Conservation (phyloP, 331 rosid genomes). For the Arachis monticola region DNA sequence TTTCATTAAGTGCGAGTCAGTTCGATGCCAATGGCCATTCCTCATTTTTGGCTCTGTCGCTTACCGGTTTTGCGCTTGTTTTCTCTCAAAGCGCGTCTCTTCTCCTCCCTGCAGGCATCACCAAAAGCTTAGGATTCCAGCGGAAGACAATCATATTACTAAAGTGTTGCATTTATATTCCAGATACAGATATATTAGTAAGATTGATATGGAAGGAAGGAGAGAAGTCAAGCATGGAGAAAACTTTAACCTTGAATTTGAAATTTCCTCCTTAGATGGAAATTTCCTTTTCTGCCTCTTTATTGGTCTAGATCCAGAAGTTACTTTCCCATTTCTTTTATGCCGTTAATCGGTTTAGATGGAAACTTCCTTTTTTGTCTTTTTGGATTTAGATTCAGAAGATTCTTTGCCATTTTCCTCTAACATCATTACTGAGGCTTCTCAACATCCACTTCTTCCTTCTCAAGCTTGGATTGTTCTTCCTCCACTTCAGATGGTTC, state of each 20-base stretch:
- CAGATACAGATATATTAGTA: not conserved
- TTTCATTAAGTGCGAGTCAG: too few relatives aligned
- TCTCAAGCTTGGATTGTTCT: constrained; percentile 26
- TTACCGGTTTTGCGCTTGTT: constrained; percentile 49
- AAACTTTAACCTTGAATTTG: constrained; percentile 65
- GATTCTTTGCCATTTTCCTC: constrained; percentile 38
- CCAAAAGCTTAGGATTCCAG: constrained; percentile 18
- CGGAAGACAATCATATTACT: not conserved
- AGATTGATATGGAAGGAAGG: not conserved
- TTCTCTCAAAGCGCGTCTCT: constrained; percentile 65
- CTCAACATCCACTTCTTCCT: constrained; percentile 25
- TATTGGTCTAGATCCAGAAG: constrained; percentile 27
- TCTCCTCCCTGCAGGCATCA: constrained; percentile 76
- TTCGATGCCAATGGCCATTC: not conserved
- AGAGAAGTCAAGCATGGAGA: constrained; percentile 1
- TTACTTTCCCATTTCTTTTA: constrained; percentile 48
- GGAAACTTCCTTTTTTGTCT: constrained; percentile 51
- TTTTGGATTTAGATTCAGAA: constrained; percentile 27
- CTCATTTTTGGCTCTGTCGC: constrained; percentile 18
- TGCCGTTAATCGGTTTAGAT: constrained; percentile 29
- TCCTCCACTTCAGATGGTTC: constrained; percentile 45
- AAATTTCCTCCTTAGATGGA: constrained; percentile 64
- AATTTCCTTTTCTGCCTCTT: constrained; percentile 58
- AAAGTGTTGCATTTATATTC: not conserved
- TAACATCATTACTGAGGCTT: constrained; percentile 21